Percentiles rank a stretch among this genome's conserved stretches.
Conservation (phyloP, 139 green algal species). For the Tetraselmis chui region DNA sequence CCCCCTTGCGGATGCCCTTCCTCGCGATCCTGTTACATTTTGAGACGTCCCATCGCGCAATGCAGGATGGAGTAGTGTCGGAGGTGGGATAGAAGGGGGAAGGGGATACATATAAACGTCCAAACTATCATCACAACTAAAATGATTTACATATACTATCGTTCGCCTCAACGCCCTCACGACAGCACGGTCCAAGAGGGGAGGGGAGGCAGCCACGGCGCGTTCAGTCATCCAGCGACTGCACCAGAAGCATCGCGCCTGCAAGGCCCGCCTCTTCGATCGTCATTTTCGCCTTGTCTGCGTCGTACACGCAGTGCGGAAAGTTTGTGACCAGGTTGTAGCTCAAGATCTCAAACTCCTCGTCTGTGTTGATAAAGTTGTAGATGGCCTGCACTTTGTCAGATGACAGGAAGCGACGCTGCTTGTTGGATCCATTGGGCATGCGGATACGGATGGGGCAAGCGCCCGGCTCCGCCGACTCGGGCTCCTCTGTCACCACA, state of each 20-base stretch:
- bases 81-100: no score
- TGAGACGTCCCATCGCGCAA: no score
- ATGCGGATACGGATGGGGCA: slow-evolving; percentile 59
- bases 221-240: not conserved
- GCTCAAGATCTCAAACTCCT: slow-evolving; percentile 31
- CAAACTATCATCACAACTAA: no score
- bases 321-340: slow-evolving; percentile 66
- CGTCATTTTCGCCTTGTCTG: slow-evolving; percentile 3
- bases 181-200: no score
- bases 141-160: no score
- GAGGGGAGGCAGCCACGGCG: no score
- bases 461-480: slow-evolving; percentile 15
- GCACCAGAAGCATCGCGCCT: not conserved
- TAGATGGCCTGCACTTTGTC: slow-evolving; percentile 37
- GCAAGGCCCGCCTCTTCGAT: not conserved
- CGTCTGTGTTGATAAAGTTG: slow-evolving; percentile 65
- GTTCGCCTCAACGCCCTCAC: no score
- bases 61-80: no score
- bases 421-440: slow-evolving; percentile 53
- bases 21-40: no score
- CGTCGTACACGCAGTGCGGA: slow-evolving; percentile 45
- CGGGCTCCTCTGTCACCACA: slow-evolving; percentile 35
- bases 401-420: slow-evolving; percentile 48
- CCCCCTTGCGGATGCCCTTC: no score
- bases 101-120: no score